Evolutionary conservation across 176 grass and related monocot genomes (phyloP), one percentile per base, ranked within the genome.

Genomic region (Hsuehochloa calcarea): DNA sequence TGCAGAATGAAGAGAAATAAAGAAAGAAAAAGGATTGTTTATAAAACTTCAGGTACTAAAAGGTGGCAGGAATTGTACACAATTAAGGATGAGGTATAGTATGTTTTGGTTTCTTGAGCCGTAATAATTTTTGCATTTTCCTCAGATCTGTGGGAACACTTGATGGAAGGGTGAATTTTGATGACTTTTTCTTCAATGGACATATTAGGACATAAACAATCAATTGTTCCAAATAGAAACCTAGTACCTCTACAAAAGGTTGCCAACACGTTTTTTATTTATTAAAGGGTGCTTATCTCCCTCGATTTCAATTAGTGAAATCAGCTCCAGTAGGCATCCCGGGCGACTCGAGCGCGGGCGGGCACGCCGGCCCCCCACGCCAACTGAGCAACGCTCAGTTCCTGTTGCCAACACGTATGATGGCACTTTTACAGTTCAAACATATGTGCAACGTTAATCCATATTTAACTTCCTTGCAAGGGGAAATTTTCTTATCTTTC

Each of bases 381-480:
- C n/a, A n/a, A n/a, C n/a, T n/a, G n/a, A n/a, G n/a, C n/a, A n/a
- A n/a, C n/a, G n/a, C n/a, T n/a, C n/a, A n/a, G n/a, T n/a, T n/a
- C n/a, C n/a, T n/a, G n/a, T 23, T 59, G 56, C 56, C 56, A 65
- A 38, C 56, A 38, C 46, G 27, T 5, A 16, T 20, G 22, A 75
- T 52, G 16, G 11, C 10, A 81, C 51, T 76, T 13, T 74, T 46
- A 84, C 60, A 72, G 58, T 79, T 26, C 50, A 80, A 80, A 44
- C 4, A 25, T 74, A 3, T 58, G 47, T 55, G 65, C 10, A 6
- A 35, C 6, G 34, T 54, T 55, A 66, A 40, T 65, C 3, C 25
- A 67, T 46, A 61, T 50, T 55, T 43, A 80, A 47, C 15, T 80
- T 66, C 45, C 4, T 31, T 26, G 12, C 45, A 51, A 51, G 25